Conservation (phyloP, 2,329 filamentous ascomycete genomes). For the Pseudogymnoascus verrucosus region DNA sequence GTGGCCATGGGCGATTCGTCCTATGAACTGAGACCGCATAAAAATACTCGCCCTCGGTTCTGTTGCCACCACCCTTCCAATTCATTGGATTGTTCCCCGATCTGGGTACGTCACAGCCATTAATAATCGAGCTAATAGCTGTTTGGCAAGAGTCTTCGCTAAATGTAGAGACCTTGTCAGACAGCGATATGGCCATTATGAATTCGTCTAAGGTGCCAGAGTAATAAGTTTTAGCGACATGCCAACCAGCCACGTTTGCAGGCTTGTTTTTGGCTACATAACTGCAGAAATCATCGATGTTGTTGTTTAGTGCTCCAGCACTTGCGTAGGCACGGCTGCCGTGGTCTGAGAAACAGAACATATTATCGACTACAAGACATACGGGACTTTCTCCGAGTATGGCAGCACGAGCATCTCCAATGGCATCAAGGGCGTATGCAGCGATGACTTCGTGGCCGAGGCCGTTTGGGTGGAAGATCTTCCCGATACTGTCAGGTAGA, state of each 20-base stretch:
- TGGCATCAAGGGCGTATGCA: conserved; percentile 19
- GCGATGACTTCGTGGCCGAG: conserved; percentile 24
- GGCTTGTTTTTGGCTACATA: not conserved
- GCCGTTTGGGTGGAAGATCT: conserved; percentile 30
- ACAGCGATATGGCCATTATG: too few relatives aligned
- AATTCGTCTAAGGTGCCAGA: conserved; percentile 15
- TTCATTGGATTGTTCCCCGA: conserved; percentile 25
- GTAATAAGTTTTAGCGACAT: conserved; percentile 19
- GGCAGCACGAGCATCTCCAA: not conserved
- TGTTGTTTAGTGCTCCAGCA: conserved; percentile 19
- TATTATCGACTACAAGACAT: not conserved
- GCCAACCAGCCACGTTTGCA: conserved; percentile 18
- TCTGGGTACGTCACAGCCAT: conserved; percentile 22
- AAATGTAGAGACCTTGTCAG: not conserved
- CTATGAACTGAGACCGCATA: conserved; percentile 19
- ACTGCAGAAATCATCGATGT: conserved; percentile 26
- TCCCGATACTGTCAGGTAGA: conserved; percentile 26
- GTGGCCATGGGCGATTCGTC: conserved; percentile 21
- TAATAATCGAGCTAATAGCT: conserved; percentile 18
- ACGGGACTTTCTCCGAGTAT: not conserved
- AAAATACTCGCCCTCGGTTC: conserved; percentile 20
- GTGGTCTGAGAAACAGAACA: not conserved
- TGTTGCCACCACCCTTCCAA: conserved; percentile 26
- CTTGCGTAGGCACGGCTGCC: conserved; percentile 20
- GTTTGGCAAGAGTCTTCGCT: conserved; percentile 13